These are phyloP conservation scores for Coemansia sp. DNA, from an alignment of 192 early-diverging fungal species.

Conservation along the genomic window DNA sequence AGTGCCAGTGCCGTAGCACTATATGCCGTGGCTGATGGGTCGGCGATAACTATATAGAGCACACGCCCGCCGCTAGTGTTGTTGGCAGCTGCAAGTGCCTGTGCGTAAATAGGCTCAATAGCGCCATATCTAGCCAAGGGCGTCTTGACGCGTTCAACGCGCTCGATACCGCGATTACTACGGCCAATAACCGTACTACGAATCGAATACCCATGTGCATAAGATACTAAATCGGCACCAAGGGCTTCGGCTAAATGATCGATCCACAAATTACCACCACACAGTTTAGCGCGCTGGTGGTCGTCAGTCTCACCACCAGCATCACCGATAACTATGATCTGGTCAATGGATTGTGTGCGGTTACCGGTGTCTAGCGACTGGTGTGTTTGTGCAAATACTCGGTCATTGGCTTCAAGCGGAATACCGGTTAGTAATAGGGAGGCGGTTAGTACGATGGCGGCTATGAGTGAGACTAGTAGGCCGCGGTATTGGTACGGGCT, in stretches of 20 bases:
- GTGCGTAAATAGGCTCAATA: slow-evolving; percentile 1
- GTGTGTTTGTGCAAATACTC: slow-evolving; percentile 11
- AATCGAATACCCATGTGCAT: slow-evolving; percentile 24
- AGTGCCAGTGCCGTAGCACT: background rate
- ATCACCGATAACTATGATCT: slow-evolving; percentile 23
- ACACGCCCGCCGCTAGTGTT: background rate
- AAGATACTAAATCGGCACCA: slow-evolving; percentile 17
- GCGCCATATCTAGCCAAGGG: background rate
- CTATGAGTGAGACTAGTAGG: background rate
- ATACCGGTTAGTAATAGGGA: slow-evolving; percentile 11
- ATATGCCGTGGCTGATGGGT: background rate
- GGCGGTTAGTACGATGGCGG: background rate
- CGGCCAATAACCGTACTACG: background rate
- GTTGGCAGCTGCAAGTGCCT: background rate
- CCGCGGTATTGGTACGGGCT: background rate
- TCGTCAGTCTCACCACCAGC: slow-evolving; percentile 22
- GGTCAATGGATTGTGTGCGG: slow-evolving; percentile 11
- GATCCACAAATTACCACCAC: slow-evolving; percentile 35
- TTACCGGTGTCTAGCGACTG: background rate
- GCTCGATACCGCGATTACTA: background rate
- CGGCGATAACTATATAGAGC: slow-evolving; percentile 15
- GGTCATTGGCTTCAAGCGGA: slow-evolving; percentile 6
- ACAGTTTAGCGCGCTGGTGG: slow-evolving; percentile 18
- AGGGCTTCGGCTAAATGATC: slow-evolving; percentile 33
- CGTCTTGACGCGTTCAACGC: slow-evolving; percentile 13